Evolutionary conservation across 352 stramenopile genomes (phyloP), one percentile per base, ranked within the genome.

Genomic region (Blastocystis sp.): DNA sequence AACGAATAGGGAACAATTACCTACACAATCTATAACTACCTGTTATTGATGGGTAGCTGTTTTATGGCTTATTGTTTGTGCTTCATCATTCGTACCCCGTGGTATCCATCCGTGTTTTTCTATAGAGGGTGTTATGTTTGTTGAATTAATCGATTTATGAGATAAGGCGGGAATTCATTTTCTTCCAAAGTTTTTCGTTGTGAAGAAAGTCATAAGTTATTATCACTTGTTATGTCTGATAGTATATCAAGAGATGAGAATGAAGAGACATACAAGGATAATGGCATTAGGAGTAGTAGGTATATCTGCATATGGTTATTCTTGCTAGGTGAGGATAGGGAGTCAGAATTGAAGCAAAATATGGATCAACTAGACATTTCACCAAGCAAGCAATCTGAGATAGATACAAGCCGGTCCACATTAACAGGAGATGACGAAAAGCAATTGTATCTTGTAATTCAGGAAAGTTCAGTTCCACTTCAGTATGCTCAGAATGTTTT

Each of bases 81-180:
- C 45, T 84, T 84, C 73, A 53, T 47, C 41, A 68, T 84, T 45
- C 73, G 73, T 53, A 84, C 73, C 18, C 73, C 73, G 34, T 84
- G 73, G 73, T 84, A 84, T 66, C 47, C 53, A n/a, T 54, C 53
- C 53, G 73, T 84, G 29, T 84, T 84, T 41, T 69, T 64, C n/a
- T 84, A 84, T 39, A 39, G 73, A 43, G 73, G 73, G 59, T 84
- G 18, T 47, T 26, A 8, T 84, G 66, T 77, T 77, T 77, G 39
- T 77, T 77, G 43, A 56, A 53, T 61, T 26, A 53, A 39, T n/a
- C 1, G 20, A n/a, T 13, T 3, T 13, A n/a, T 13, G 20, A n/a
- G 50, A 59, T 59, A n/a, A n/a, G 50, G 50, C 50, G 50, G 50
- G 50, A 59, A 59, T 3, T 59, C 20, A 59, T n/a, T 59, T 59